These are phyloP conservation scores for Elongisporangium prolatum DNA, from an alignment of 352 stramenopile species.

Conservation along the genomic window DNA sequence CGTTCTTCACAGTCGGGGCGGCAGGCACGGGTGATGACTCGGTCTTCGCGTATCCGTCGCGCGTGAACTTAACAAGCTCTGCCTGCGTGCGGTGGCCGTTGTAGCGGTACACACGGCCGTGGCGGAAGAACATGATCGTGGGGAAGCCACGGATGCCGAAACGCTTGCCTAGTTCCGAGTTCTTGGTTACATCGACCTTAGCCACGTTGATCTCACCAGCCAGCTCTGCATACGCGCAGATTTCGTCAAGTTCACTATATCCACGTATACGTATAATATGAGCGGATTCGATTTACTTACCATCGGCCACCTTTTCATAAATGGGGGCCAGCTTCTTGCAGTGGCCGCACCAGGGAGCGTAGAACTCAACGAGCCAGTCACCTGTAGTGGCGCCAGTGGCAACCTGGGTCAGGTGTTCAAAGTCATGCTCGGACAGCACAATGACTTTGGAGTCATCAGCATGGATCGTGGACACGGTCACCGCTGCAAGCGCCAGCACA, in stretches of 20 bases:
- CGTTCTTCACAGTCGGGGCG: slow-evolving; percentile 28
- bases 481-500: slow-evolving; percentile 18
- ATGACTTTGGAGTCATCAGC: slow-evolving; percentile 42
- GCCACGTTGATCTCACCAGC: slow-evolving; percentile 87
- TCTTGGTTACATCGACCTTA: slow-evolving; percentile 85
- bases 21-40: slow-evolving; percentile 26
- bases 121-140: slow-evolving; percentile 72
- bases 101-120: slow-evolving; percentile 81
- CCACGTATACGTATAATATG: slow-evolving; percentile 7
- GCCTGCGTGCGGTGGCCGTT: slow-evolving; percentile 46
- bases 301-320: slow-evolving; percentile 77
- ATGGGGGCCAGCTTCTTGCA: slow-evolving; percentile 54
- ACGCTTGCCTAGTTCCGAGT: slow-evolving; percentile 70
- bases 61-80: slow-evolving; percentile 54
- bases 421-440: slow-evolving; percentile 64
- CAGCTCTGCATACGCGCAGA: slow-evolving; percentile 38
- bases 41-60: slow-evolving; percentile 53
- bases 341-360: slow-evolving; percentile 72
- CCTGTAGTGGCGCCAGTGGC: slow-evolving; percentile 88
- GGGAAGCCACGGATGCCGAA: slow-evolving; percentile 82
- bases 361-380: slow-evolving; percentile 88
- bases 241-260: neutral
- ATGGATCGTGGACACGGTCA: slow-evolving; percentile 16
- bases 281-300: slow-evolving; percentile 12
- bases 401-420: slow-evolving; percentile 89